phyloP scores from a whole-genome alignment of 2,329 filamentous ascomycete species.

The Colletotrichum trifolii region DNA sequence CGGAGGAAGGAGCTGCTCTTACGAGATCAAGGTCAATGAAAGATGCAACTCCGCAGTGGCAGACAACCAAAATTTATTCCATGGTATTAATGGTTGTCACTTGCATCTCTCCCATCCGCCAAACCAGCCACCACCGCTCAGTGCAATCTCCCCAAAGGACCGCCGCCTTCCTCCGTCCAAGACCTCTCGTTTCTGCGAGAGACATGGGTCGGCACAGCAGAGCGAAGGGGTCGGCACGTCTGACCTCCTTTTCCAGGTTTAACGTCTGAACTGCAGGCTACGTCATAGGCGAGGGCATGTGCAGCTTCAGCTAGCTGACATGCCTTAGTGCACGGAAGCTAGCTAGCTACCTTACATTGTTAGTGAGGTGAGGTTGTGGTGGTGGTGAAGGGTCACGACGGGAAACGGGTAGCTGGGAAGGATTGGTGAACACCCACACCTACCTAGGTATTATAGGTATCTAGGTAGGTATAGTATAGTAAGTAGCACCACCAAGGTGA shows the following conservation, averaged over 20 bases:
- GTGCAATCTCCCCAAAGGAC: constrained; percentile 28
- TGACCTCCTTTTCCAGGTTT: constrained; percentile 24
- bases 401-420: too few relatives aligned
- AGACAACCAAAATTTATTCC: constrained; percentile 29
- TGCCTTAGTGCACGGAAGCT: too few relatives aligned
- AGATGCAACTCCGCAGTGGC: constrained; percentile 16
- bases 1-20: constrained; percentile 3
- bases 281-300: constrained; percentile 22
- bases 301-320: too few relatives aligned
- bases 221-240: neutral
- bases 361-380: neutral
- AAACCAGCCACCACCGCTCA: too few relatives aligned
- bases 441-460: too few relatives aligned
- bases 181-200: constrained; percentile 22
- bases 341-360: neutral
- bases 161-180: constrained; percentile 8
- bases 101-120: too few relatives aligned
- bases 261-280: constrained; percentile 26
- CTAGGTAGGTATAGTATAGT: too few relatives aligned
- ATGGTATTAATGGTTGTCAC: neutral
- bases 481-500: too few relatives aligned
- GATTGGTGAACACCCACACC: too few relatives aligned
- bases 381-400: too few relatives aligned
- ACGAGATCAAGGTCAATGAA: neutral
- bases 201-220: constrained; percentile 16